These are phyloP conservation scores for Coemansia aciculifera DNA, from an alignment of 192 early-diverging fungal species.

Conservation along the genomic window DNA sequence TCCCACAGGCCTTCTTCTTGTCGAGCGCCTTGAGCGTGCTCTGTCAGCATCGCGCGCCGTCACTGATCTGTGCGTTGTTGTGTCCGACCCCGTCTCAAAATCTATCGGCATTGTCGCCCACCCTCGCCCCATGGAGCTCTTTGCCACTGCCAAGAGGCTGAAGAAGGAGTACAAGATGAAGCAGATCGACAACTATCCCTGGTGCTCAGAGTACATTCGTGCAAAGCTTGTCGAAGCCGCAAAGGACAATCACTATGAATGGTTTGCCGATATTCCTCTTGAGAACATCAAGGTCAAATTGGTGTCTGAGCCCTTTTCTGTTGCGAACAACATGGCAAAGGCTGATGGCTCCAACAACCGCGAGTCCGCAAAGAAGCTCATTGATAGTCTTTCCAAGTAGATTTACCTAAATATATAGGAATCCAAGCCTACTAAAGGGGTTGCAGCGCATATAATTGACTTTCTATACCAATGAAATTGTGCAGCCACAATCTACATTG, in stretches of 20 bases:
- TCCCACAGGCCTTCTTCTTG: slow-evolving; percentile 19
- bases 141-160: slow-evolving; percentile 19
- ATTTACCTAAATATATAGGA: neutral
- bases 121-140: slow-evolving; percentile 43
- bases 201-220: slow-evolving; percentile 44
- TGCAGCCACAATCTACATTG: no score
- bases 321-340: slow-evolving; percentile 22
- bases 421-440: no score
- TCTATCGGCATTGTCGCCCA: slow-evolving; percentile 27
- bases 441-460: no score
- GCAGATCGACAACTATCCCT: slow-evolving; percentile 32
- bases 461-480: no score
- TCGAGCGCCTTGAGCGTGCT: slow-evolving; percentile 34
- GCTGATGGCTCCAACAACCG: slow-evolving; percentile 44
- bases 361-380: neutral
- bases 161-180: slow-evolving; percentile 41
- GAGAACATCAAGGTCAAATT: slow-evolving; percentile 34
- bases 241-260: slow-evolving; percentile 6
- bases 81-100: slow-evolving; percentile 7
- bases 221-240: slow-evolving; percentile 28
- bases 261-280: slow-evolving; percentile 26
- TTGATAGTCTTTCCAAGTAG: neutral
- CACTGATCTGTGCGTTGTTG: slow-evolving; percentile 31
- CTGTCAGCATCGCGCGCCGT: slow-evolving; percentile 30
- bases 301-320: slow-evolving; percentile 38